Evolutionary conservation across 805 yeast genomes (phyloP), one percentile per base, ranked within the genome.

Genomic region (Yamadazyma paraphyllophila): DNA sequence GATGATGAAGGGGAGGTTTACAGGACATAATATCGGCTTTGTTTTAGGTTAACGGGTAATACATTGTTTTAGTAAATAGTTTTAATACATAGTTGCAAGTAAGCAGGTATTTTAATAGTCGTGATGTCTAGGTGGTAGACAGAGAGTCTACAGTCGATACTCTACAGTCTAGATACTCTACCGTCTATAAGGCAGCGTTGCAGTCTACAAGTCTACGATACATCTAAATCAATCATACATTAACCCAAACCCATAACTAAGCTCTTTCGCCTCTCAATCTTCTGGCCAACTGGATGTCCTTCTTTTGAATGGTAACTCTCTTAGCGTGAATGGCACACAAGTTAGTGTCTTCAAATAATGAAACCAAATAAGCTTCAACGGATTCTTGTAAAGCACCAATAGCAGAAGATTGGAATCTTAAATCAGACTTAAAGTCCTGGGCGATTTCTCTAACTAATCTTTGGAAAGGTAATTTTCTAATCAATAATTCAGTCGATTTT

Each of bases 301-400:
- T 91, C 88, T 90, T 92, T 81, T 89, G 96, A 66, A 92, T 89
- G 56, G 99, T 92, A 60, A 92, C 98, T 77, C 99, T 86, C 84
- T 94, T 92, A 64, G 98, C 99, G 75, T 92, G 99, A 59, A 90
- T 88, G 56, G 98, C 97, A 77, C 97, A 94, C 78, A 92, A 81
- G 80, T 91, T 92, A 57, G 98, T 94, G 73, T 94, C 98, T 79
- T 92, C 98, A 60, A 92, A 94, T 64, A 92, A 75, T 50, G 96
- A 88, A 45, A 92, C 97, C 62, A 94, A 79, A 81, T 90, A 94
- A 64, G 97, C 97, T 80, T 92, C 99, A 53, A 92, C 96, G 53
- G 98, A 91, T 77, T 94, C 99, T 74, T 92, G 99, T 62, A 92
- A 78, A 58, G 99, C 99, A 75, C 96, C 91, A 57, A 92, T 86